Evolutionary conservation across 805 yeast genomes (phyloP).

Genomic region (Ogataea neopini): DNA sequence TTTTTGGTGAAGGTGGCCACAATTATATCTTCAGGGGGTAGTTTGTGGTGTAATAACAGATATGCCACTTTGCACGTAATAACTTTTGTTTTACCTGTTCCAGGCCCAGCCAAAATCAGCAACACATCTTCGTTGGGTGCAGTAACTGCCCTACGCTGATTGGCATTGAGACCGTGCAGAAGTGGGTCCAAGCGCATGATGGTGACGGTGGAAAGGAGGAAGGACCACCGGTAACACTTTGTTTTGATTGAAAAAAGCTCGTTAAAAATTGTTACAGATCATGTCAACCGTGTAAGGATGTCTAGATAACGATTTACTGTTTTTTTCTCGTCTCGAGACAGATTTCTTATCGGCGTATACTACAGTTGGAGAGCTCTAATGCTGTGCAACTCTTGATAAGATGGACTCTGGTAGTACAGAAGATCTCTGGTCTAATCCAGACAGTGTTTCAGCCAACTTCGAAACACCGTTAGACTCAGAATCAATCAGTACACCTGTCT

Average conservation of each 20-base stretch:
- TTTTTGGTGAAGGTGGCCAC: slow-evolving; percentile 93
- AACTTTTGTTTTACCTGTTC: slow-evolving; percentile 80
- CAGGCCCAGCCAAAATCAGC: slow-evolving; percentile 62
- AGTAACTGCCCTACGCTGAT: slow-evolving; percentile 47
- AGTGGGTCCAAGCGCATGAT: background rate
- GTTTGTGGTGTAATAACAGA: slow-evolving; percentile 49
- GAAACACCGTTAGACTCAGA: background rate
- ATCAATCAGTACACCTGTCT: background rate
- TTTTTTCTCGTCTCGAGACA: background rate
- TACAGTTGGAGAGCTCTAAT: no score
- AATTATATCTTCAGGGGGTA: slow-evolving; percentile 64
- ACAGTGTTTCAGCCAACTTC: background rate
- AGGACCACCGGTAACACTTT: no score
- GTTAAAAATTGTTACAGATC: background rate
- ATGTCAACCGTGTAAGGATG: slow-evolving; percentile 1
- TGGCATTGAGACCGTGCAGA: slow-evolving; percentile 36
- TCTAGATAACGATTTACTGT: background rate
- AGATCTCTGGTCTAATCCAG: background rate
- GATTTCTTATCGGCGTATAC: no score
- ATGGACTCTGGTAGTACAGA: background rate
- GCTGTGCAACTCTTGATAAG: background rate
- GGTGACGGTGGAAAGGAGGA: no score
- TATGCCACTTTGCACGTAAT: slow-evolving; percentile 77
- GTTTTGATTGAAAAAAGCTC: background rate
- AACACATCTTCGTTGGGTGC: slow-evolving; percentile 40